Evolutionary conservation across 2,329 filamentous ascomycete species (phyloP).

Genomic region (Hypoxylon sp.): DNA sequence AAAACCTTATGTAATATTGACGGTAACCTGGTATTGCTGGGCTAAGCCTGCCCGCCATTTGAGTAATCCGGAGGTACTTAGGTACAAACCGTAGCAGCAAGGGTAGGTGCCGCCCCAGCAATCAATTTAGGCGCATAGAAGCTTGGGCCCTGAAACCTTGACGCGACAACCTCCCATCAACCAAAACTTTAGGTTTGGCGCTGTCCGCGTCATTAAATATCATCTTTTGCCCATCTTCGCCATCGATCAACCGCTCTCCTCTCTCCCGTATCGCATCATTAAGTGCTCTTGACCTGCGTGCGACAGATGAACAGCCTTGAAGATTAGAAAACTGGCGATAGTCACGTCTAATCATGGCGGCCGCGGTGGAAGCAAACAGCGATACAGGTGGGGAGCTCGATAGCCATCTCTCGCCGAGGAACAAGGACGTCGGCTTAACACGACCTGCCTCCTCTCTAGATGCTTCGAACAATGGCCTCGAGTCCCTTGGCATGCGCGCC

Average conservation of each 20-base stretch:
- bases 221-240: background rate
- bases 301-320: background rate
- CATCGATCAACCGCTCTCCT: background rate
- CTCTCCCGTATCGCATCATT: background rate
- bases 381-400: conserved; percentile 37
- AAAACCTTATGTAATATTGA: too few species aligned
- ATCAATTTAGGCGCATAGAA: background rate
- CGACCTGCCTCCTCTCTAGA: conserved; percentile 45
- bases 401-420: conserved; percentile 47
- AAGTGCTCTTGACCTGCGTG: background rate
- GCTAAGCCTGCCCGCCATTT: too few species aligned
- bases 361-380: conserved; percentile 34
- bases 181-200: conserved; percentile 1
- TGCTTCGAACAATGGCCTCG: conserved; percentile 49
- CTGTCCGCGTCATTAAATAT: background rate
- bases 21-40: too few species aligned
- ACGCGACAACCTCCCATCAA: conserved; percentile 22
- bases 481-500: conserved; percentile 59
- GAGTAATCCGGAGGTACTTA: too few species aligned
- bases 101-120: too few species aligned
- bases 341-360: conserved; percentile 30
- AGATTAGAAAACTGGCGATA: background rate
- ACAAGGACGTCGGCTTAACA: conserved; percentile 43
- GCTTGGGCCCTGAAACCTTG: conserved; percentile 23
- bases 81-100: background rate